These are phyloP conservation scores for Suillus bovinus DNA, from an alignment of 768 basidiomycete genomes.

Conservation along the genomic window DNA sequence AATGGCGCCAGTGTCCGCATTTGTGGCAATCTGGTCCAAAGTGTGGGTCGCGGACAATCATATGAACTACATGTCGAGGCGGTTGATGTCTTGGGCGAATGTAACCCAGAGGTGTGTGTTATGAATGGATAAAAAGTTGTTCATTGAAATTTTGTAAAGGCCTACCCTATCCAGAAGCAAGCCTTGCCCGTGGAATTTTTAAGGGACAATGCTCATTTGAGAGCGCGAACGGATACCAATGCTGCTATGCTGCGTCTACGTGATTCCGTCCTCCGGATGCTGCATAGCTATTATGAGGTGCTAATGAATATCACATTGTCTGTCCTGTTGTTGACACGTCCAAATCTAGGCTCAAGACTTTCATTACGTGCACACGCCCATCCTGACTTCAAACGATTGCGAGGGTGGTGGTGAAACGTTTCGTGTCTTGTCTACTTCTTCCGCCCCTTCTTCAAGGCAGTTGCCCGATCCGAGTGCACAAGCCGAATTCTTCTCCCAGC, in stretches of 20 bases:
- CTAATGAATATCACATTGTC: slow-evolving; percentile 6
- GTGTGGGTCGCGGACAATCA: slow-evolving; percentile 51
- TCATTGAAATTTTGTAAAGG: slow-evolving; percentile 42
- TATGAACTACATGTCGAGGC: slow-evolving; percentile 52
- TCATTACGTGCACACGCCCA: slow-evolving; percentile 76
- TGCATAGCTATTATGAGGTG: slow-evolving; percentile 76
- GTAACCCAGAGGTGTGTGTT: slow-evolving; percentile 50
- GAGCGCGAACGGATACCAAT: slow-evolving; percentile 71
- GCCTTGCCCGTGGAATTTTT: slow-evolving; percentile 75
- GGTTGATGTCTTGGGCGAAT: slow-evolving; percentile 53
- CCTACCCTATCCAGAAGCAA: slow-evolving; percentile 93
- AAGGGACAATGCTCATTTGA: slow-evolving; percentile 85
- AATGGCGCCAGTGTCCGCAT: slow-evolving; percentile 59
- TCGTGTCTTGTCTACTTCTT: slow-evolving; percentile 49
- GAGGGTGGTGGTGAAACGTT: slow-evolving; percentile 97
- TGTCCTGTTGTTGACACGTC: slow-evolving; percentile 18
- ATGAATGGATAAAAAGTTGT: slow-evolving; percentile 8
- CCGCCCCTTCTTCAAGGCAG: slow-evolving; percentile 17
- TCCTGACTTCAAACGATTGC: slow-evolving; percentile 89
- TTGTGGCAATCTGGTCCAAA: slow-evolving; percentile 44
- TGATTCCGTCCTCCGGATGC: slow-evolving; percentile 51
- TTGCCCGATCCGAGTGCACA: slow-evolving; percentile 17
- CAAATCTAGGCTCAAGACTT: slow-evolving; percentile 70
- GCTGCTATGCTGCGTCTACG: slow-evolving; percentile 79
- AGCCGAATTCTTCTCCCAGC: slow-evolving; percentile 70